Evolutionary conservation across 495 filamentous ascomycete species (phyloP), one percentile per base, ranked within the genome.

Genomic region (Monascus purpureus): DNA sequence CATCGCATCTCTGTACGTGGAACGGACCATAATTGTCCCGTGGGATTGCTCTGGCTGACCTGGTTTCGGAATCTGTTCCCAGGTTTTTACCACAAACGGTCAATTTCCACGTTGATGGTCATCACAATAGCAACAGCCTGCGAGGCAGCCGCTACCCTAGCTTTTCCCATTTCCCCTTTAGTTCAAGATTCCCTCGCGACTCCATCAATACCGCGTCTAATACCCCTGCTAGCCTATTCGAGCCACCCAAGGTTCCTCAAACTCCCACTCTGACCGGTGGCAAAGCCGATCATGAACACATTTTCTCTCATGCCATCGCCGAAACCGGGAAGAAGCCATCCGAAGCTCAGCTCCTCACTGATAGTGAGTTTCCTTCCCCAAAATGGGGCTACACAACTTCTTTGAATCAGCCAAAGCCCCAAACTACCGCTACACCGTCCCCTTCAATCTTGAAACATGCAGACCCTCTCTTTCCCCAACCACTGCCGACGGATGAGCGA

Each of bases 1-100:
- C 47, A 71, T 88, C 36, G 80, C 71, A 41, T 84, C 82, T n/a
- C 63, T 88, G 82, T 88, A 68, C 67, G 77, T 68, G 30, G 15
- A 31, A 25, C 9, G n/a, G n/a, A n/a, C n/a, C n/a, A n/a, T n/a
- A n/a, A 5, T 22, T 22, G 20, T 22, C 9, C 9, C 20, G 20
- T 14, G 31, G 33, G 31, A 27, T 39, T 26, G 36, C 26, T 13
- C 8, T 22, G 13, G 25, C n/a, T 32, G 22, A 22, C 17, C 4
- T 13, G 4, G 3, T 27, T 12, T 6, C 13, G 15, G 28, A 31
- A 19, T 31, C 28, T 27, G 34, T 32, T 31, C 35, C 27, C 42
- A 93, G 87, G 26, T 92, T 92, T 50, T 74, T 93, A 17, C 87
- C 87, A 4, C 82, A 92, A 47, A 95, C 87, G 2, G 64, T 93